Base-by-base conservation (phyloP, 768 basidiomycete species). In the Leccinum longicurvipes region DNA sequence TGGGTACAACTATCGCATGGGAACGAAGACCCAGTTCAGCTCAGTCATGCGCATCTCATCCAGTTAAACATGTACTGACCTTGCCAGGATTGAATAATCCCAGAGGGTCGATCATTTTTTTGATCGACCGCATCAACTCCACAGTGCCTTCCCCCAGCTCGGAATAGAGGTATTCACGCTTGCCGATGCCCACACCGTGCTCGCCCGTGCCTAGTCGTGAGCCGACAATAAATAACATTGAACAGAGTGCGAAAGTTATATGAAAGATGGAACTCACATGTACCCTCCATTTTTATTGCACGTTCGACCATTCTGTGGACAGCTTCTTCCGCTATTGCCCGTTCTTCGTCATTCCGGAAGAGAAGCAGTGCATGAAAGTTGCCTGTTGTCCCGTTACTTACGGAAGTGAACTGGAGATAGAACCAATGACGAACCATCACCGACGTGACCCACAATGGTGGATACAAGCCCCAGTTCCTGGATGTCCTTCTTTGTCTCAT, bases 161-260 rank as follows among this genome's bases (percentile, higher is more conserved):
- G 39, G 85, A 80, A 14, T 81, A 77, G n/a, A 97, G 77, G 65
- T 86, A 95, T 57, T 86, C 78, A 56, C 81, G 82, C 75, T 94
- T 94, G 6, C 92, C 92, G 10, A 93, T 75, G 0, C 92, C 93
- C 7, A 94, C 89, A 2, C 92, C 93, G 64, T 94, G 92, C 63
- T 94, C 92, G 4, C 89, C 89, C 0, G 85, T 87, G 61, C 84
- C 86, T 86, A 45, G 21, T 11, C 11, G 31, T 23, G 7, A 25
- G 19, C 47, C 44, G 32, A 10, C 24, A 46, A 29, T 27, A 27
- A n/a, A 60, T 23, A 49, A 9, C 6, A 17, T 32, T 11, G 14
- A 47, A 29, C 15, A 8, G 17, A 17, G 19, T 6, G 7, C 3
- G 28, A 7, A 6, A 21, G 10, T 32, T 25, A 9, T n/a, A 17